Base-by-base conservation (phyloP, 768 basidiomycete species). In the Lyophyllum semitale region DNA sequence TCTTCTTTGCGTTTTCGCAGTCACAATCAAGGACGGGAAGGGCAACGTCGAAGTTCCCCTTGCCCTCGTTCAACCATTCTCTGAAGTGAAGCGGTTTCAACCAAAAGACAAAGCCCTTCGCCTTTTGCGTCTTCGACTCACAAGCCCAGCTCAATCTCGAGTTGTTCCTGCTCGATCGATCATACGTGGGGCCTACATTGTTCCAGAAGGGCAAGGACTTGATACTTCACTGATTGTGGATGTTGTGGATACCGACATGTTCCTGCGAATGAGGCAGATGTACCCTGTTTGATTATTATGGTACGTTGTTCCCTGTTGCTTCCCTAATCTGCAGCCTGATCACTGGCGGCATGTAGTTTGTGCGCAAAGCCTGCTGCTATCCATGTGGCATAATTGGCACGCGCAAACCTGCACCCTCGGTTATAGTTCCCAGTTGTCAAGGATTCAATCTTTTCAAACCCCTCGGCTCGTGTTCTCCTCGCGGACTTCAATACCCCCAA, bases 21-120 rank as follows among this genome's bases (percentile, higher is more conserved):
- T 29, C 38, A 37, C n/a, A 45, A 27, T 18, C 8, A 22, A 20
- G 3, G 50, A 30, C 35, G 35, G 12, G 13, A 13, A 37, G 2
- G 5, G 11, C 8, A 35, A 35, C n/a, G 27, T 27, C 25, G 15
- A n/a, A 8, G 22, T 53, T 4, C 51, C 51, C 8, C 25, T 55
- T 37, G 54, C 48, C 0, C 32, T 49, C 7, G 29, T 55, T 1
- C 20, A 18, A 8, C 54, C 48, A 11, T 55, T 49, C 29, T 5
- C 33, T 7, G 25, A 33, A 8, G 26, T 4, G 22, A 8, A 20
- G 43, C 7, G 3, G 15, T 22, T 11, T 17, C 26, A 44, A n/a
- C 43, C n/a, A n/a, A n/a, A n/a, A 5, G 51, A 53, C 29, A 37
- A 53, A 42, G 51, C 45, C 35, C 22, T 53, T 32, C n/a, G 44